These are phyloP conservation scores for Lepidium africanum DNA, from an alignment of 345 rosid genomes.

Conservation along the genomic window DNA sequence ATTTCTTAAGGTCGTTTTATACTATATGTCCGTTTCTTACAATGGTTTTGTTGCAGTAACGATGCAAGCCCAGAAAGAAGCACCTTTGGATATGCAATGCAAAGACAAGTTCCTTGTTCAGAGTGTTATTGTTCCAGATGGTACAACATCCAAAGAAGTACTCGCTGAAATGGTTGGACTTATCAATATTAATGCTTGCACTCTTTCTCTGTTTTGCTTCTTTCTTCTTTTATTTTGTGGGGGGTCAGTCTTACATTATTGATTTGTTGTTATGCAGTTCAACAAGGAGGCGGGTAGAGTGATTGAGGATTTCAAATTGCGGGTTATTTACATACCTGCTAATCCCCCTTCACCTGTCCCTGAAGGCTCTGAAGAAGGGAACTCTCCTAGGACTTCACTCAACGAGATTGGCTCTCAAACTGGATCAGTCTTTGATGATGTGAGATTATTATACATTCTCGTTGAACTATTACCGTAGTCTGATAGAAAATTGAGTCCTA, in stretches of 20 bases:
- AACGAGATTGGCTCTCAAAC: constrained; percentile 39
- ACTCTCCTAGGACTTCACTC: constrained; percentile 49
- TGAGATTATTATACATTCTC: constrained; percentile 15
- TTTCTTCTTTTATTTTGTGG: not conserved
- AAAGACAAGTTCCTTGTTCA: constrained; percentile 87
- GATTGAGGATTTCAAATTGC: constrained; percentile 68
- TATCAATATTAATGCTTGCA: not conserved
- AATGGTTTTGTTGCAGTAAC: constrained; percentile 41
- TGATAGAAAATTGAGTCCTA: not conserved
- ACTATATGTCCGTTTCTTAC: too few relatives aligned
- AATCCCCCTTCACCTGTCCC: constrained; percentile 91
- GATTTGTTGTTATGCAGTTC: constrained; percentile 39
- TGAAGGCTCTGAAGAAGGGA: constrained; percentile 87
- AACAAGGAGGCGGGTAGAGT: constrained; percentile 47
- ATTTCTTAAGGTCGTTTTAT: too few relatives aligned
- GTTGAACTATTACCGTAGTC: not conserved
- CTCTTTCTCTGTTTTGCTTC: not conserved
- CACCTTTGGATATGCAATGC: constrained; percentile 80
- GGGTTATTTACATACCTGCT: constrained; percentile 70
- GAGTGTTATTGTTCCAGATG: constrained; percentile 55
- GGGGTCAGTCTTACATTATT: not conserved
- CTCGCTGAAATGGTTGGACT: constrained; percentile 51
- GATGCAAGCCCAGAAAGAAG: constrained; percentile 88
- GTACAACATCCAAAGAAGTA: constrained; percentile 49
- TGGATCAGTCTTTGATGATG: constrained; percentile 40